Evolutionary conservation across 2,329 filamentous ascomycete genomes (phyloP).

Genomic region (Gaeumannomyces sp.): DNA sequence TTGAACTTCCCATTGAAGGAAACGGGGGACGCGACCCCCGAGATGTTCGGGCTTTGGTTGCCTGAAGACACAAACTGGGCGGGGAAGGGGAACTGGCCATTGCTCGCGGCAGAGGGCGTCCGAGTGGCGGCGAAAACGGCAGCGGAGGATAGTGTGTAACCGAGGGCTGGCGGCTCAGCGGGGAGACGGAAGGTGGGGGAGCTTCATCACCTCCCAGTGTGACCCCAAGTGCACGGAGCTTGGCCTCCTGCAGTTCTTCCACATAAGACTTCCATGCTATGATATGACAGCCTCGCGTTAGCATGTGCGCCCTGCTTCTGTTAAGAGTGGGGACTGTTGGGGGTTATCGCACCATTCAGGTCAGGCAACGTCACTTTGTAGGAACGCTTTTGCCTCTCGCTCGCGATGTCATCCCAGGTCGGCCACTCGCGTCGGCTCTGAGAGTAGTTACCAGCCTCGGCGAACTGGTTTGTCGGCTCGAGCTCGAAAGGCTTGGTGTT

Average conservation of each 20-base stretch:
- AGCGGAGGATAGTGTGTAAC: conserved; percentile 64
- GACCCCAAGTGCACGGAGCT: conserved; percentile 85
- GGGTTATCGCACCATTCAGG: conserved; percentile 44
- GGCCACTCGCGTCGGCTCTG: conserved; percentile 69
- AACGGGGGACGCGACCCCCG: conserved; percentile 65
- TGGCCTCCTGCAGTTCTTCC: conserved; percentile 78
- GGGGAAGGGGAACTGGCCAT: conserved; percentile 54
- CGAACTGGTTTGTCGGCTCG: conserved; percentile 36
- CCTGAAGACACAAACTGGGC: conserved; percentile 55
- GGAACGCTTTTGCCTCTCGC: conserved; percentile 45
- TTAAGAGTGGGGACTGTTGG: neutral
- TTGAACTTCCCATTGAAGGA: conserved; percentile 63
- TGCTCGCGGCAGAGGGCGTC: conserved; percentile 70
- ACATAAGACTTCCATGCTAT: conserved; percentile 71
- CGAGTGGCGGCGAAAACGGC: conserved; percentile 78
- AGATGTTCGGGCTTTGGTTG: conserved; percentile 55
- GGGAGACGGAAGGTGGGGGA: conserved; percentile 57
- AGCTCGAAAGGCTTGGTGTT: conserved; percentile 63
- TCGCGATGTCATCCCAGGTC: conserved; percentile 47
- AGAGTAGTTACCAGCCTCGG: conserved; percentile 36
- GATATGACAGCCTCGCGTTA: neutral
- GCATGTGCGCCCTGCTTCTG: neutral
- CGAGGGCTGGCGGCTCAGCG: conserved; percentile 62
- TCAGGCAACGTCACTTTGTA: conserved; percentile 65
- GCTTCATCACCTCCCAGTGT: conserved; percentile 71